Evolutionary conservation across 805 yeast genomes (phyloP), one percentile per base, ranked within the genome.

Genomic region (Yamadazyma philogaea): DNA sequence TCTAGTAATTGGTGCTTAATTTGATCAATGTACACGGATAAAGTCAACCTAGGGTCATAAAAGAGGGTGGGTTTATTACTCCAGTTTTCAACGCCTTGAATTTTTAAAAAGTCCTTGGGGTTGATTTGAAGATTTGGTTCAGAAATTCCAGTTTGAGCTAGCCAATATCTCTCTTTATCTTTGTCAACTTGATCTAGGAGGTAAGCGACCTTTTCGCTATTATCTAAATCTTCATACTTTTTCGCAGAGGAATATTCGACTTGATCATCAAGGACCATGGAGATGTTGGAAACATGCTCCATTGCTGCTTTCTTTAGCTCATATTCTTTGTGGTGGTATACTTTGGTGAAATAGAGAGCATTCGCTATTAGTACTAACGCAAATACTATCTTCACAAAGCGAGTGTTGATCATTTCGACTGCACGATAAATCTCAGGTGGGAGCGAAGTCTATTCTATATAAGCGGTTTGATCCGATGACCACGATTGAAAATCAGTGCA

Each of bases 1-100:
- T 56, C 40, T 31, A 53, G 48, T 17, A 52, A 30, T 30, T 53
- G 63, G 24, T 55, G 42, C 37, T 53, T 55, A 24, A 77, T 62
- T 46, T 74, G 64, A 43, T 71, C 60, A 22, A 79, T 44, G 55
- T 75, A 75, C 7, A 60, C 73, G 0, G 82, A 59, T 49, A 76
- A 62, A 0, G 84, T 73, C 46, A 81, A 64, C 32, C 85, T 58
- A 14, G 86, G 86, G 47, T 82, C 87, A 47, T 66, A 73, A 17
- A 61, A 63, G 15, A 79, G 60, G 42, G 74, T 42, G 6, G 44
- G 45, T 40, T 30, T 45, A 19, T 40, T 43, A 21, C 33, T 32
- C 49, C 45, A 45, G 17, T 45, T 42, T 20, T 39, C 12, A 6
- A 12, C 39, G 27, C 26, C 42, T 17, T 30, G 27, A n/a, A 15